phyloP scores from a whole-genome alignment of 2,329 filamentous ascomycete species.

The Aspergillus texensis region DNA sequence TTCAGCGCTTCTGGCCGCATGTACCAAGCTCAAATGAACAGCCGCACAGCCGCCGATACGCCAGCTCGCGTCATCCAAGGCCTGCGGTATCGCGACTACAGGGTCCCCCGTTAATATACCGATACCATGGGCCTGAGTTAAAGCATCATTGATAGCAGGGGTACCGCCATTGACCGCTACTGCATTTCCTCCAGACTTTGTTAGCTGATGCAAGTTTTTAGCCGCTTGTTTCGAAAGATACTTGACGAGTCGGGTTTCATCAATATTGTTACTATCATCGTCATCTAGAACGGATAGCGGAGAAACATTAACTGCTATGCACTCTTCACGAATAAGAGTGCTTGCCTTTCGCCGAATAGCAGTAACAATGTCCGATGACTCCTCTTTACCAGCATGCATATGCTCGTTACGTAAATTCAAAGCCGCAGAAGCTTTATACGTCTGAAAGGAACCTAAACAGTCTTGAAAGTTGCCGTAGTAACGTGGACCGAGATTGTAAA shows the following conservation, averaged over 20 bases:
- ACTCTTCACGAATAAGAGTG: slow-evolving; percentile 76
- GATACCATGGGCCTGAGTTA: slow-evolving; percentile 79
- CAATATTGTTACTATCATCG: slow-evolving; percentile 70
- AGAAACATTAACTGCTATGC: slow-evolving; percentile 79
- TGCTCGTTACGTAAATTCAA: slow-evolving; percentile 90
- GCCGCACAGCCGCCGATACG: slow-evolving; percentile 88
- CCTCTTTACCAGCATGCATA: slow-evolving; percentile 84
- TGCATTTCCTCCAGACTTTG: slow-evolving; percentile 72
- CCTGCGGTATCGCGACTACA: slow-evolving; percentile 76
- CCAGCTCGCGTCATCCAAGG: slow-evolving; percentile 92
- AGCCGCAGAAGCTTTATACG: slow-evolving; percentile 88
- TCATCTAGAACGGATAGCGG: slow-evolving; percentile 79
- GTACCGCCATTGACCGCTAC: slow-evolving; percentile 87
- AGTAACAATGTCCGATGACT: slow-evolving; percentile 85
- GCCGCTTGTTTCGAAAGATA: slow-evolving; percentile 74
- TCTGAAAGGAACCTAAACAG: slow-evolving; percentile 92
- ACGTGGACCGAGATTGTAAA: slow-evolving; percentile 83
- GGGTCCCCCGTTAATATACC: slow-evolving; percentile 82
- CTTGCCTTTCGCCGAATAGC: slow-evolving; percentile 87
- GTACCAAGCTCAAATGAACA: slow-evolving; percentile 80
- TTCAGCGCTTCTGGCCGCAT: slow-evolving; percentile 70
- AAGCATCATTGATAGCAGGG: slow-evolving; percentile 82
- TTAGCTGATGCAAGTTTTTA: slow-evolving; percentile 68
- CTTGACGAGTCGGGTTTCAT: slow-evolving; percentile 75
- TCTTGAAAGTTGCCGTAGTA: slow-evolving; percentile 98